phyloP scores from a whole-genome alignment of 768 basidiomycete species.

The Xerocomus brunneocitrinus region DNA sequence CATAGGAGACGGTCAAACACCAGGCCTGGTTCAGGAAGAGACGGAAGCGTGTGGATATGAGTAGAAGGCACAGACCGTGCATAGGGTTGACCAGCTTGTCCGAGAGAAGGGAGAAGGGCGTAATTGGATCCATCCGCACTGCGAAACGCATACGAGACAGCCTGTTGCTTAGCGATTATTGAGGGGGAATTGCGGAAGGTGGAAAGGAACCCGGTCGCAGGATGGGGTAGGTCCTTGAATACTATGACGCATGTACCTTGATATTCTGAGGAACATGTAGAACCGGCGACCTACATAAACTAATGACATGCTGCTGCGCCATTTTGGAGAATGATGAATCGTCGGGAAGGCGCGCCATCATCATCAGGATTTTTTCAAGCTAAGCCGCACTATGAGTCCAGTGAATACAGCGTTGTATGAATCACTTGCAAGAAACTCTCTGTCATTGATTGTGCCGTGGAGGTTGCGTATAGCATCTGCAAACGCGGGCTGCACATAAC shows the following conservation, averaged over 20 bases:
- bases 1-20: slow-evolving; percentile 70
- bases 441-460: slow-evolving; percentile 49
- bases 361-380: slow-evolving; percentile 58
- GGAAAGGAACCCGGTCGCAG: slow-evolving; percentile 52
- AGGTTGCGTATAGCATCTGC: slow-evolving; percentile 44
- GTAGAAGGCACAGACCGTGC: slow-evolving; percentile 59
- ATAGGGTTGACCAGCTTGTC: slow-evolving; percentile 59
- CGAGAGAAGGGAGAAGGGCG: slow-evolving; percentile 48
- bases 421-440: slow-evolving; percentile 50
- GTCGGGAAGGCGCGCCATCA: slow-evolving; percentile 52
- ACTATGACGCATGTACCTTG: slow-evolving; percentile 36
- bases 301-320: slow-evolving; percentile 50
- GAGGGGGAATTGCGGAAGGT: slow-evolving; percentile 8
- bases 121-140: slow-evolving; percentile 59
- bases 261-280: neutral
- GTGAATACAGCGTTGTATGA: neutral
- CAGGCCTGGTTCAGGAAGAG: slow-evolving; percentile 60
- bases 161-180: neutral
- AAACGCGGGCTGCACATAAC: slow-evolving; percentile 40
- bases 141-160: slow-evolving; percentile 49
- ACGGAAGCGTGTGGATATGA: slow-evolving; percentile 36
- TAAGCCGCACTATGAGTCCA: slow-evolving; percentile 23
- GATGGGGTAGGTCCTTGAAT: slow-evolving; percentile 78
- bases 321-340: slow-evolving; percentile 27
- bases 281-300: slow-evolving; percentile 47